A percentile compares a stretch with the other conserved stretches of the same genome.
Evolutionary conservation across 2,329 filamentous ascomycete species (phyloP).

Genomic region (Curvularia spicifera): DNA sequence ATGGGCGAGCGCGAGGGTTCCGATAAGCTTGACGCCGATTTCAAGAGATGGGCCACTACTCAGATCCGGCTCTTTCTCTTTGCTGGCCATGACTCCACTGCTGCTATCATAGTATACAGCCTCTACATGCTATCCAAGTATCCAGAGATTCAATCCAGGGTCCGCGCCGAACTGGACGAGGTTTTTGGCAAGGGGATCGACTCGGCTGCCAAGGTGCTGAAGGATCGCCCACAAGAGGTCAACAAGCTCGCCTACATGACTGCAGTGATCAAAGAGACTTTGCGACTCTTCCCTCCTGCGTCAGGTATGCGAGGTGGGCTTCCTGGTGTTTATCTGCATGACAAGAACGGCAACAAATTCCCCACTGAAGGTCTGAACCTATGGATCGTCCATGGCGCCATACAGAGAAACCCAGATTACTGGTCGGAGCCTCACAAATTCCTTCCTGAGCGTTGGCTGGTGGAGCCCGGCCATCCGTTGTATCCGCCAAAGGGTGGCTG

Average conservation of each 20-base stretch:
- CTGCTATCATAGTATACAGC: constrained; percentile 42
- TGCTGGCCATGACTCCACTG: constrained; percentile 47
- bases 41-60: constrained; percentile 19
- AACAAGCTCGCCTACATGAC: constrained; percentile 40
- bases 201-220: constrained; percentile 20
- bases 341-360: constrained; percentile 27
- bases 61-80: constrained; percentile 31
- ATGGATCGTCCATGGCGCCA: constrained; percentile 23
- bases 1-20: constrained; percentile 10
- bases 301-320: constrained; percentile 38
- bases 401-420: constrained; percentile 26
- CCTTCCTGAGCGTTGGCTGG: constrained; percentile 35
- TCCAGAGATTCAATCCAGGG: constrained; percentile 25
- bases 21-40: constrained; percentile 28
- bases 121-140: constrained; percentile 38
- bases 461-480: constrained; percentile 19
- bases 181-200: constrained; percentile 36
- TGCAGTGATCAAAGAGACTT: constrained; percentile 47
- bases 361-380: constrained; percentile 29
- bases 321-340: constrained; percentile 21
- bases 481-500: constrained; percentile 28
- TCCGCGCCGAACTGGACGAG: constrained; percentile 40
- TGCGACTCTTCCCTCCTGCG: constrained; percentile 42
- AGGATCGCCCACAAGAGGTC: constrained; percentile 32
- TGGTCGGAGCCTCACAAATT: constrained; percentile 32